These are phyloP conservation scores for Citrus australasica DNA, from an alignment of 345 rosid genomes.

Conservation along the genomic window DNA sequence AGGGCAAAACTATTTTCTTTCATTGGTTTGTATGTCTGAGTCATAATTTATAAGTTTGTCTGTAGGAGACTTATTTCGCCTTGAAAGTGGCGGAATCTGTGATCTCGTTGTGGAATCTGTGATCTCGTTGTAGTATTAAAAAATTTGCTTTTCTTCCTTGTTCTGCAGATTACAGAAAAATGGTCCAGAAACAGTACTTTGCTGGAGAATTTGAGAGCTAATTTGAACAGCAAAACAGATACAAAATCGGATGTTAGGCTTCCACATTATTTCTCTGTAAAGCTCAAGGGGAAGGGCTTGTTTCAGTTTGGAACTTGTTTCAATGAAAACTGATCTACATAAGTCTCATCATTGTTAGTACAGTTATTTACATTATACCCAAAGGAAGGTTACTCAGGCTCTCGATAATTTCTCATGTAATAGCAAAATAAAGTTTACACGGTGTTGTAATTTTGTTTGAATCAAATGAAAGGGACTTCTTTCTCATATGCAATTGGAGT, in stretches of 20 bases:
- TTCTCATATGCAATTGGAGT: not conserved
- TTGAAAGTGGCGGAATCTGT: not conserved
- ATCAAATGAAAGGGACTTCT: not conserved
- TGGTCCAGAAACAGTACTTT: conserved; percentile 47
- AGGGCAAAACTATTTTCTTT: not conserved
- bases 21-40: not conserved
- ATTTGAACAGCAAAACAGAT: not conserved
- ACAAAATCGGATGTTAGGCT: not conserved
- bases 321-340: not conserved
- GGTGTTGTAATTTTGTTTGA: conserved; percentile 10
- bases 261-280: not conserved
- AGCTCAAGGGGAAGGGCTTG: not conserved
- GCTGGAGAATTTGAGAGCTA: conserved; percentile 36
- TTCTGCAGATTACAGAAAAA: conserved; percentile 48
- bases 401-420: not conserved
- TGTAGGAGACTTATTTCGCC: not conserved
- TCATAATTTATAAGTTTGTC: not conserved
- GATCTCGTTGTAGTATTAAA: not conserved
- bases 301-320: not conserved
- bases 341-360: not conserved
- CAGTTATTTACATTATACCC: not conserved
- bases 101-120: not conserved
- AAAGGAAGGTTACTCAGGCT: not conserved
- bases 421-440: conserved; percentile 8
- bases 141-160: not conserved